These are phyloP conservation scores for Coemansia sp. DNA, from an alignment of 192 early-diverging fungal species.

Conservation along the genomic window DNA sequence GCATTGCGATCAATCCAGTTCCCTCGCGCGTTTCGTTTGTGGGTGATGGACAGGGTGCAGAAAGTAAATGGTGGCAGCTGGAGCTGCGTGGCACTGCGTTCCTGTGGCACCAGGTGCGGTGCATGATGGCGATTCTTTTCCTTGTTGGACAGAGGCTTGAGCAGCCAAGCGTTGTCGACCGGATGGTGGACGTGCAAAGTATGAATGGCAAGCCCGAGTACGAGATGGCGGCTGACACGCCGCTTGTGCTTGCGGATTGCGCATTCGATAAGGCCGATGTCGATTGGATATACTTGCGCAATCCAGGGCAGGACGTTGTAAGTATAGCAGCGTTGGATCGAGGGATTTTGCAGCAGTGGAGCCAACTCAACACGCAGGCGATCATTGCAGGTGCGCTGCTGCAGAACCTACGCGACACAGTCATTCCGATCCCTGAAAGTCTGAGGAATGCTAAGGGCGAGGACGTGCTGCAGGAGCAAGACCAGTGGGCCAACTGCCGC, in stretches of 20 bases:
- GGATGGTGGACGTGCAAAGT: conserved; percentile 67
- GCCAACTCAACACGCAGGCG: conserved; percentile 37
- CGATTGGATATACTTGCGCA: conserved; percentile 63
- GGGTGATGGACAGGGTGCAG: conserved; percentile 13
- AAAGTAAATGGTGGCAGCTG: conserved; percentile 60
- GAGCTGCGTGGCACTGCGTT: conserved; percentile 87
- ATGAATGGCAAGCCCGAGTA: conserved; percentile 82
- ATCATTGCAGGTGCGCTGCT: conserved; percentile 44
- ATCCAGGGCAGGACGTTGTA: conserved; percentile 17
- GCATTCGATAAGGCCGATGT: conserved; percentile 62
- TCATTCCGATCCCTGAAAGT: conserved; percentile 9
- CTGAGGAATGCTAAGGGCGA: background rate
- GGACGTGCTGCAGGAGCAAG: conserved; percentile 3
- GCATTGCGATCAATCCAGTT: conserved; percentile 63
- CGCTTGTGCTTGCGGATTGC: conserved; percentile 89
- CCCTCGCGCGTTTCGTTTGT: conserved; percentile 27
- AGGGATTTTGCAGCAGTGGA: conserved; percentile 24
- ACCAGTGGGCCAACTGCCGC: conserved; percentile 30
- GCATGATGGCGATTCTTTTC: conserved; percentile 91
- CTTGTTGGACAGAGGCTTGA: conserved; percentile 84
- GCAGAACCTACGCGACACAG: conserved; percentile 29
- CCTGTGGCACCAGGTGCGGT: conserved; percentile 97
- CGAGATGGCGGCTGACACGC: conserved; percentile 88
- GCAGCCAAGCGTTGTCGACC: conserved; percentile 65
- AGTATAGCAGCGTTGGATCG: conserved; percentile 40